Base-by-base conservation (phyloP, 1,284 basidiomycete species). In the Pyrrhoderma noxium region DNA sequence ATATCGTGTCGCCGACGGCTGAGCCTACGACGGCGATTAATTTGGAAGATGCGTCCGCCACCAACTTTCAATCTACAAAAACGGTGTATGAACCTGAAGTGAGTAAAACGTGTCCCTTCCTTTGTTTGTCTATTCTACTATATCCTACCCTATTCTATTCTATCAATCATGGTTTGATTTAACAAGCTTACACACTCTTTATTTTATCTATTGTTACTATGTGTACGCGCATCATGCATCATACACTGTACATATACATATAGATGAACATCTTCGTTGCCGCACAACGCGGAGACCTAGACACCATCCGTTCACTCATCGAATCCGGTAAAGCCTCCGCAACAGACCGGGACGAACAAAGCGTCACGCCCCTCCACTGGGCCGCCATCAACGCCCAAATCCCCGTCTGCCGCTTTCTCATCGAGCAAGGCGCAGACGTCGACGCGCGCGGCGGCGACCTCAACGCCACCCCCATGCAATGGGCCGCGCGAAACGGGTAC, bases 341-440 rank as follows among this genome's bases (percentile, higher is more conserved):
- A 4, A 86, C 85, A 19, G 88, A 91, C 64, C 75, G 86, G 43
- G 95, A 99, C 68, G 73, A 79, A 19, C 89, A 96, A 66, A 92
- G 93, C 60, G 92, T 98, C 60, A 95, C 94, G 0, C 88, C 95
- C 0, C 76, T 99, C 3, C 95, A 99, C 65, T 99, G 95, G 95
- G 93, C 96, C 2, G 86, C 94, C 2, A 94, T 95, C 62, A 95
- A 95, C 61, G 89, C 89, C 1, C 92, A 95, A 61, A 69, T 90
- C 21, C 71, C 81, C 2, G 80, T 85, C 38, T 90, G 86, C 65
- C 77, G 82, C 38, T 89, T 85, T 60, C 73, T 99, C 8, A 72
- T 99, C 22, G 90, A 95, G 57, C 82, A 89, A 59, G 95, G 93
- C n/a, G 95, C 96, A 0, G 88, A 96, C 47, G 85, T 98, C 13